Base-by-base conservation (phyloP, 306 rosid species). In the Quercus dentata region DNA sequence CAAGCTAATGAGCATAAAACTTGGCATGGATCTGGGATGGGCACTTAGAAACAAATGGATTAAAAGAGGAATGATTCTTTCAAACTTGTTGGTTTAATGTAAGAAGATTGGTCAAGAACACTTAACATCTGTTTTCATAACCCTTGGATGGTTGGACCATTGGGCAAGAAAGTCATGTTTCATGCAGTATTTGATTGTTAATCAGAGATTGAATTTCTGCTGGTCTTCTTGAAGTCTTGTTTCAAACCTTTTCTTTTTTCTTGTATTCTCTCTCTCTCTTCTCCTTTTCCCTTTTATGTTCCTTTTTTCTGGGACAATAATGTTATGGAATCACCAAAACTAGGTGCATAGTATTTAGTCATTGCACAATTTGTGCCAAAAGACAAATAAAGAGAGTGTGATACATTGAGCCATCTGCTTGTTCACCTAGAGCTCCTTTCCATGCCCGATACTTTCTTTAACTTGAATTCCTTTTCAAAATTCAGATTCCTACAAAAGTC, bases 401-500 rank as follows among this genome's bases (percentile, higher is more conserved):
- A 64, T 19, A 1, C 72, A 9, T 27, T 25, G 56, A 61, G 18
- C 20, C 77, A 20, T 61, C 58, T 51, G 23, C 41, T 21, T 8
- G 14, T 23, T 71, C 14, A 74, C 58, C 52, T 18, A 11, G 3
- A 38, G 71, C 58, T 55, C 13, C n/a, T 76, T 77, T 79, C 52
- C 73, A 17, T 78, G 78, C 63, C 70, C 21, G 63, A 63, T 76
- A 78, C 77, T 69, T 68, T 77, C 55, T 80, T 69, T 73, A 74
- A 74, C 70, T 79, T 41, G 76, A 62, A 21, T 62, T 23, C 73
- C 54, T 49, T 75, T 69, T 82, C 18, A 67, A 81, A 79, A 81
- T 84, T 46, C 83, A 95, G 97, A 78, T 88, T 83, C 85, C 86
- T 75, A 67, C 84, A 80, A 84, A 81, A 86, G 82, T 13, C 6